These are phyloP conservation scores for Symbiotaphrina buchneri DNA, from an alignment of 495 filamentous ascomycete genomes.

Conservation along the genomic window DNA sequence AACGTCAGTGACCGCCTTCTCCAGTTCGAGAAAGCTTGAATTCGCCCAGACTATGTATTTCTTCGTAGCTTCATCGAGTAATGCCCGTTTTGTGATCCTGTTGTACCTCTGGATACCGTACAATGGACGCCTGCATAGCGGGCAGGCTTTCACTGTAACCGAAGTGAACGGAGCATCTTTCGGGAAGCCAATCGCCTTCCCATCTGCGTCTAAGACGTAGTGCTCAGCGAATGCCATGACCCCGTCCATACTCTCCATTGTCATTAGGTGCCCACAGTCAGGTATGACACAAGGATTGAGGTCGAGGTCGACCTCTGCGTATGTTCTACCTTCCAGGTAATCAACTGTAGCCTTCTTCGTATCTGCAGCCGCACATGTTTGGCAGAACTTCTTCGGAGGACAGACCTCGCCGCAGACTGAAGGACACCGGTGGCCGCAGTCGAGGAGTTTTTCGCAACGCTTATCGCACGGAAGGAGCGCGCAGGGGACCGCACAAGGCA, in stretches of 20 bases:
- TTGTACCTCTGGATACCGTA: constrained; percentile 41
- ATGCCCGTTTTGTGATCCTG: constrained; percentile 35
- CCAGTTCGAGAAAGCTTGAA: constrained; percentile 23
- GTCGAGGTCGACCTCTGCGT: constrained; percentile 31
- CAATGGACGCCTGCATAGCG: constrained; percentile 38
- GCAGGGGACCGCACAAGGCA: constrained; percentile 40
- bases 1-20: constrained; percentile 13
- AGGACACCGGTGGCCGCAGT: constrained; percentile 48
- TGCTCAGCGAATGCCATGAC: constrained; percentile 34
- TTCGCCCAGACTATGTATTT: constrained; percentile 35
- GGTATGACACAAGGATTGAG: constrained; percentile 37
- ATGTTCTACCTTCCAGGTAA: constrained; percentile 23
- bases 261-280: constrained; percentile 43
- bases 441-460: constrained; percentile 30
- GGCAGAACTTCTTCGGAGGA: constrained; percentile 30
- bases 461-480: constrained; percentile 41
- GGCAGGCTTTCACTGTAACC: constrained; percentile 31
- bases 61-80: constrained; percentile 45
- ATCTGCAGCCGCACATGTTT: constrained; percentile 21
- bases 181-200: constrained; percentile 18
- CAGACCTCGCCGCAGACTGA: constrained; percentile 45
- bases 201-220: constrained; percentile 27
- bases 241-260: constrained; percentile 36
- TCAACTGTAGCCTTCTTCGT: constrained; percentile 27
- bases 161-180: constrained; percentile 24